Evolutionary conservation across 352 stramenopile genomes (phyloP).

Genomic region (Pythium brachiatum): DNA sequence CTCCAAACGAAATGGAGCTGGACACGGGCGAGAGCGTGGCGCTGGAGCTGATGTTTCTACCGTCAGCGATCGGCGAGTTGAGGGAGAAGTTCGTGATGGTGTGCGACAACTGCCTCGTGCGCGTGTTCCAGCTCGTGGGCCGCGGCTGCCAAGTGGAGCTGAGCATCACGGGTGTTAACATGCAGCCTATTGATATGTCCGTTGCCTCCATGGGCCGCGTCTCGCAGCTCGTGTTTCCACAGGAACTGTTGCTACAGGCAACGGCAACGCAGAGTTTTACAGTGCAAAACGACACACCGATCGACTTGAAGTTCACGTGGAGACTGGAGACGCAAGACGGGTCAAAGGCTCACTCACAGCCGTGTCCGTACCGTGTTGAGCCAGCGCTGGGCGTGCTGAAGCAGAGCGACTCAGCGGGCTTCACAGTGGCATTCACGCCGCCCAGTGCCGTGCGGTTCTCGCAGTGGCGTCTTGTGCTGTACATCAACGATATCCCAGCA

Average conservation of each 20-base stretch:
- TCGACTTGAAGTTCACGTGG: conserved; percentile 64
- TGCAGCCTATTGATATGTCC: conserved; percentile 37
- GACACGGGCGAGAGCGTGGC: conserved; percentile 35
- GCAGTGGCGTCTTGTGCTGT: conserved; percentile 36
- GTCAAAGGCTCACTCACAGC: neutral
- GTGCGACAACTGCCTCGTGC: conserved; percentile 82
- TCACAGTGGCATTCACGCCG: conserved; percentile 47
- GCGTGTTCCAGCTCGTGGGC: conserved; percentile 62
- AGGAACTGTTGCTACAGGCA: conserved; percentile 38
- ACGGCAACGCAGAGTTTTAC: conserved; percentile 37
- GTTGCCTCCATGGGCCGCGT: conserved; percentile 46
- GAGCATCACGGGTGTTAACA: conserved; percentile 43
- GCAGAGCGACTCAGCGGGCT: conserved; percentile 36
- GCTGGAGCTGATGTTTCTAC: conserved; percentile 54
- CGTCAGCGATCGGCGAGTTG: conserved; percentile 53
- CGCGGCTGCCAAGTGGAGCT: conserved; percentile 70
- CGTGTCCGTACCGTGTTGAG: conserved; percentile 37
- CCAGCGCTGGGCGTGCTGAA: conserved; percentile 43
- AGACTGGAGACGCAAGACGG: conserved; percentile 21
- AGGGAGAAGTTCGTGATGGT: conserved; percentile 72
- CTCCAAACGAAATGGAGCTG: conserved; percentile 57
- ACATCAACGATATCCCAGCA: conserved; percentile 41
- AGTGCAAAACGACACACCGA: conserved; percentile 62
- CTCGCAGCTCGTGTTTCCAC: conserved; percentile 47
- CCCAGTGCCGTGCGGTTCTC: conserved; percentile 17